Evolutionary conservation across 345 rosid genomes (phyloP), one percentile per base, ranked within the genome.

Genomic region (Populus pruinosa): DNA sequence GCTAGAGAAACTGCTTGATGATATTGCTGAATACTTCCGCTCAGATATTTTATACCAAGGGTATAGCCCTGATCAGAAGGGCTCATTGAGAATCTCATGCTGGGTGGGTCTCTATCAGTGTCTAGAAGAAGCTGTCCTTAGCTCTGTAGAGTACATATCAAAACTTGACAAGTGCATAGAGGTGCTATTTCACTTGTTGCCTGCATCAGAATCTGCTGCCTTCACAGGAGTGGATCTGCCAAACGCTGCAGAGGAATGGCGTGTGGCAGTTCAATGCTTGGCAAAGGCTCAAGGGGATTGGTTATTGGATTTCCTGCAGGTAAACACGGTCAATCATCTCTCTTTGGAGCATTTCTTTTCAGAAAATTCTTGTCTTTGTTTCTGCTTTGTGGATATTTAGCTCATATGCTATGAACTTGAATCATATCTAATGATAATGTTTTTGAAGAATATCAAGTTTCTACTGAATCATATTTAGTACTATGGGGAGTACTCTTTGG

Each of bases 31-130:
- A 74, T 91, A 85, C 84, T 80, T 93, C 59, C 77, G 75, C 64
- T 87, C 87, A 59, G 70, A 88, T 76, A 77, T 84, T 63, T 85
- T 90, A 68, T 77, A 82, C 68, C 86, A 87, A 83, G 78, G 27
- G 68, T 86, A 81, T 73, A 80, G 69, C 82, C 79, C 75, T 50
- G 85, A 87, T 75, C 86, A 84, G 87, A 86, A 86, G 80, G 87
- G 80, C 67, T 84, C 81, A 63, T 69, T 94, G 76, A 86, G 90
- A 65, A 80, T 90, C 77, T 86, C 94, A 67, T 89, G 89, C 86
- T 93, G 97, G 99, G 90, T 88, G 71, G 98, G 99, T 79, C 88
- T 93, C 68, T 76, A 50, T 74, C 90, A 80, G 70, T 89, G 94
- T 87, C 88, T 91, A 21, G 93, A 89, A 73, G 94, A 88, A 82